These are phyloP conservation scores for Arctium minus DNA, from an alignment of 129 eudicot genomes.

Conservation along the genomic window DNA sequence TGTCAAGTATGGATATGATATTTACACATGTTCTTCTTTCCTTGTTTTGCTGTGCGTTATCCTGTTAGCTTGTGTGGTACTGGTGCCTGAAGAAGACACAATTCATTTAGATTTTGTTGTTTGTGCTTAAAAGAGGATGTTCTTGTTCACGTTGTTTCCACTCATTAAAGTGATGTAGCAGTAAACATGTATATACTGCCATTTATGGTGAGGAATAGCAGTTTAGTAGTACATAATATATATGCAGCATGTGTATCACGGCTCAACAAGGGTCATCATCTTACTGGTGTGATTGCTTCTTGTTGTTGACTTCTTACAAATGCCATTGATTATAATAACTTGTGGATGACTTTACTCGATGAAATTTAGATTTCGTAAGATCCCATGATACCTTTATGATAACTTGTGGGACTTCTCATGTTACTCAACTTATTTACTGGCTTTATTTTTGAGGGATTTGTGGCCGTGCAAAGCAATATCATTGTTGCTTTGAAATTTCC, in stretches of 20 bases:
- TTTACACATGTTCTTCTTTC: not conserved
- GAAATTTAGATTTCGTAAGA: not conserved
- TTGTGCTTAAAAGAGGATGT: not conserved
- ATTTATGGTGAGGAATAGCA: not conserved
- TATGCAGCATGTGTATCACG: not conserved
- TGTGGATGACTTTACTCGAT: not conserved
- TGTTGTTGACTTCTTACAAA: not conserved
- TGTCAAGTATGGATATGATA: not conserved
- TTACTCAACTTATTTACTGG: not conserved
- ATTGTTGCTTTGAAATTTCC: slow-evolving; percentile 16
- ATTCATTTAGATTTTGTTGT: not conserved
- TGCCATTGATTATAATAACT: not conserved
- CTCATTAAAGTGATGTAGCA: not conserved
- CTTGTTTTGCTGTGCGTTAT: not conserved
- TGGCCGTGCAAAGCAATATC: slow-evolving; percentile 15
- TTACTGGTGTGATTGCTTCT: not conserved
- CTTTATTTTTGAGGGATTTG: slow-evolving; percentile 6
- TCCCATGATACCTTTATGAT: not conserved
- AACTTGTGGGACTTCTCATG: slow-evolving; percentile 8
- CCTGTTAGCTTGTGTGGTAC: not conserved
- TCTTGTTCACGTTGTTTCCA: not conserved
- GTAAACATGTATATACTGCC: not conserved
- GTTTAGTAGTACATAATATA: not conserved
- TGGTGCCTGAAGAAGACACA: not conserved
- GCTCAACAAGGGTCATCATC: not conserved